Evolutionary conservation across 805 yeast genomes (phyloP).

Genomic region (Candida chauliodis): DNA sequence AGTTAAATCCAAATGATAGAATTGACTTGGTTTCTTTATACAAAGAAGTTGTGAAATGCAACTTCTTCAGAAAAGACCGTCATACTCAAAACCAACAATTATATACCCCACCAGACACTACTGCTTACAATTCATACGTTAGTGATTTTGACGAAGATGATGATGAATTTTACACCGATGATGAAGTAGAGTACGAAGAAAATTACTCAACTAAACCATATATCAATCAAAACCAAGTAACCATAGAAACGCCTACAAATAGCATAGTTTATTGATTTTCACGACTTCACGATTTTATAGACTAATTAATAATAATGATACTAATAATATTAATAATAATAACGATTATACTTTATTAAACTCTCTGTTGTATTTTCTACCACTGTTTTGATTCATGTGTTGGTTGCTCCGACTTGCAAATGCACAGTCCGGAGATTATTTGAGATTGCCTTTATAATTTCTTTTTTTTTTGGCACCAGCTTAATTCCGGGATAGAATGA

Average conservation of each 20-base stretch:
- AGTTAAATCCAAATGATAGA: conserved; percentile 48
- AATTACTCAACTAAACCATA: neutral
- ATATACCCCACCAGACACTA: conserved; percentile 12
- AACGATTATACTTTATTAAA: too few relatives aligned
- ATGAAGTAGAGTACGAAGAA: conserved; percentile 7
- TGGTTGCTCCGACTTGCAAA: too few relatives aligned
- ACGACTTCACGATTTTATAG: conserved; percentile 2
- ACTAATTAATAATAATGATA: neutral
- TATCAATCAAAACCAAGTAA: conserved; percentile 4
- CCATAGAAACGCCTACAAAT: conserved; percentile 8
- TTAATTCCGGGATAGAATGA: too few relatives aligned
- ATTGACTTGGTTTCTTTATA: conserved; percentile 38
- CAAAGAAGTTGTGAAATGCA: conserved; percentile 30
- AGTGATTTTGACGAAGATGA: conserved; percentile 10
- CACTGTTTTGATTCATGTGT: too few relatives aligned
- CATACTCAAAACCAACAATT: conserved; percentile 8
- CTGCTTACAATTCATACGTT: conserved; percentile 10
- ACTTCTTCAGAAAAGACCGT: conserved; percentile 26
- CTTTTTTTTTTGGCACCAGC: too few relatives aligned
- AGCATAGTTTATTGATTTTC: conserved; percentile 8
- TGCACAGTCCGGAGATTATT: too few relatives aligned
- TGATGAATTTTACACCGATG: conserved; percentile 7
- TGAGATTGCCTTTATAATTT: too few relatives aligned
- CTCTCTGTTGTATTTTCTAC: too few relatives aligned
- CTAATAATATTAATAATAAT: too few relatives aligned